Conservation (phyloP, 768 basidiomycete species). For the Kwoniella bestiolae region DNA sequence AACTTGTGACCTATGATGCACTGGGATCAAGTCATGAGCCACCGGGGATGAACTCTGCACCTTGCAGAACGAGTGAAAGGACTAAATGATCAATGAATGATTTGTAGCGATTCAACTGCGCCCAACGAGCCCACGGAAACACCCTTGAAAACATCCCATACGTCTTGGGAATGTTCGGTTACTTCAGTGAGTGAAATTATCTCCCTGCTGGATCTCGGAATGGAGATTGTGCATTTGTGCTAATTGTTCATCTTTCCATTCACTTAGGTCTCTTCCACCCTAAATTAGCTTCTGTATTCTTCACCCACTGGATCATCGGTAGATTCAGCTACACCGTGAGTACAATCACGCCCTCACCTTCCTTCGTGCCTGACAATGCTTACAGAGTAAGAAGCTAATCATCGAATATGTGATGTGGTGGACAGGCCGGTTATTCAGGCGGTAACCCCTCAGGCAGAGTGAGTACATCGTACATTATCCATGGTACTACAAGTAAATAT, state of each 20-base stretch:
- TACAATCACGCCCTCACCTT: not conserved
- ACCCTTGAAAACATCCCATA: slow-evolving; percentile 44
- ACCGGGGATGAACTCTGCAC: not conserved
- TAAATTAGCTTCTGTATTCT: slow-evolving; percentile 15
- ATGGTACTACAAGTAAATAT: not conserved
- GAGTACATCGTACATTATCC: slow-evolving; percentile 1
- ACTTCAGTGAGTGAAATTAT: slow-evolving; percentile 35
- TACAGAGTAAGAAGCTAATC: not conserved
- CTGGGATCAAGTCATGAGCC: not conserved
- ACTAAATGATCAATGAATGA: not conserved
- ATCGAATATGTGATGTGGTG: too few species aligned
- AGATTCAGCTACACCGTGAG: slow-evolving; percentile 28
- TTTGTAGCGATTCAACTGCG: slow-evolving; percentile 41
- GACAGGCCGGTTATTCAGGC: slow-evolving; percentile 17
- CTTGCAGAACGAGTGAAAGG: not conserved
- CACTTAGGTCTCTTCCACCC: slow-evolving; percentile 27
- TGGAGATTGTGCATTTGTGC: too few species aligned
- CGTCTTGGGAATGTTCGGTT: slow-evolving; percentile 30
- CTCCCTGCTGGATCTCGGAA: not conserved
- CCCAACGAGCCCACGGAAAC: slow-evolving; percentile 45
- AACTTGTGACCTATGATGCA: not conserved
- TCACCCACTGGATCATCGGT: slow-evolving; percentile 24
- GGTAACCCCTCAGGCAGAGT: slow-evolving; percentile 24
- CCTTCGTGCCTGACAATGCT: not conserved
- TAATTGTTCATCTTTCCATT: too few species aligned